Evolutionary conservation across 2,329 filamentous ascomycete genomes (phyloP).

Genomic region (Elsinoe ampelina): DNA sequence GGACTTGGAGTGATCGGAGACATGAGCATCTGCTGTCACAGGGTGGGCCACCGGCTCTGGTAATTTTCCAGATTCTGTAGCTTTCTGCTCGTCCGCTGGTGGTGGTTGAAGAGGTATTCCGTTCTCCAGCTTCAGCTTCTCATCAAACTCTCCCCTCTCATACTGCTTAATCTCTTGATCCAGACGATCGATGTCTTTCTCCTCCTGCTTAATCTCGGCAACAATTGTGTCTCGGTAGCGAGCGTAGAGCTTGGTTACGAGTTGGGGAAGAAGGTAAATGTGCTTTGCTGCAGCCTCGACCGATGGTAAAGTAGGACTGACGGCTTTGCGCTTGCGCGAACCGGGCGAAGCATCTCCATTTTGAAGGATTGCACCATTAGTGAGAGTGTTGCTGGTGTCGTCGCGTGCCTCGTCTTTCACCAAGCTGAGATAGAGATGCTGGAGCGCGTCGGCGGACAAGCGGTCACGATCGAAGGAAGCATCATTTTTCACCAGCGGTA

Average conservation of each 20-base stretch:
- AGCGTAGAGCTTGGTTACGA: constrained; percentile 66
- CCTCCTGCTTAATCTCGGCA: constrained; percentile 63
- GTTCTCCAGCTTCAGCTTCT: constrained; percentile 24
- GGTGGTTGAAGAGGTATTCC: neutral
- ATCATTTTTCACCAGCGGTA: constrained; percentile 62
- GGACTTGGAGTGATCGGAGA: neutral
- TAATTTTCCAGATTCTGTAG: neutral
- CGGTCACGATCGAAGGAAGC: constrained; percentile 63
- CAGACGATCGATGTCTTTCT: constrained; percentile 55
- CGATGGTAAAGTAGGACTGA: constrained; percentile 53
- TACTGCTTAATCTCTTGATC: constrained; percentile 60
- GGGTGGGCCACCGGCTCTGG: neutral
- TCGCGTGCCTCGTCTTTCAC: constrained; percentile 60
- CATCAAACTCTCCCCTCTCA: constrained; percentile 50
- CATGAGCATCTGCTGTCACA: constrained; percentile 2
- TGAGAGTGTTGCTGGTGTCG: constrained; percentile 17
- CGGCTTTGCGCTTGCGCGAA: constrained; percentile 68
- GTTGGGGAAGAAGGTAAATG: constrained; percentile 55
- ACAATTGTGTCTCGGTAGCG: constrained; percentile 63
- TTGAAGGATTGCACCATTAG: constrained; percentile 17
- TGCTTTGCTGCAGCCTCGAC: constrained; percentile 59
- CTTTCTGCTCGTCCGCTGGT: neutral
- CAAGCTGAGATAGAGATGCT: constrained; percentile 66
- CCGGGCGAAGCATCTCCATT: constrained; percentile 39
- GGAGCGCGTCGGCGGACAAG: constrained; percentile 67